phyloP scores from a whole-genome alignment of 495 filamentous ascomycete species.

The Penicillium desertorum region DNA sequence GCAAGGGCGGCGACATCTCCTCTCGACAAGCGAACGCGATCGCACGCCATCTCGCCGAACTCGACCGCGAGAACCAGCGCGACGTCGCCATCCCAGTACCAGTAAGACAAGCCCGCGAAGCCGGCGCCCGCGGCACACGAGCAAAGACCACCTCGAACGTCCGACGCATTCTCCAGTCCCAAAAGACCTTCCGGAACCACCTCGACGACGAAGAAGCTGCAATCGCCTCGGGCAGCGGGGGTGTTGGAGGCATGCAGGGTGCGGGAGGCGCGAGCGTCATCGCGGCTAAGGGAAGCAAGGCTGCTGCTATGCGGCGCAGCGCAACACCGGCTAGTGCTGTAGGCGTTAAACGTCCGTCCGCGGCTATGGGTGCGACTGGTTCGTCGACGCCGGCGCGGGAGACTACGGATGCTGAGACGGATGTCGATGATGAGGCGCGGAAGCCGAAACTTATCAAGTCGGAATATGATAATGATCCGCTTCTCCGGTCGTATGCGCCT shows the following conservation, averaged over 20 bases:
- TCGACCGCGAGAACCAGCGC: slow-evolving; percentile 76
- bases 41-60: slow-evolving; percentile 69
- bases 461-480: slow-evolving; percentile 56
- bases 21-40: slow-evolving; percentile 75
- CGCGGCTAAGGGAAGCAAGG: slow-evolving; percentile 29
- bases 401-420: slow-evolving; percentile 19
- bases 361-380: slow-evolving; percentile 12
- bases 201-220: slow-evolving; percentile 85
- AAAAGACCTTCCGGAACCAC: slow-evolving; percentile 91
- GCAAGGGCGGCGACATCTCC: slow-evolving; percentile 58
- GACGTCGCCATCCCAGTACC: slow-evolving; percentile 71
- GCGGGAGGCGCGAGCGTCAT: slow-evolving; percentile 34
- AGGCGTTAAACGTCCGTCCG: slow-evolving; percentile 22
- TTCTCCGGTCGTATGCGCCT: slow-evolving; percentile 63
- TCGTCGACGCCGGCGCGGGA: slow-evolving; percentile 17
- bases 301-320: slow-evolving; percentile 29
- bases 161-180: slow-evolving; percentile 84
- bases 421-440: slow-evolving; percentile 24
- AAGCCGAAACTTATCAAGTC: slow-evolving; percentile 40
- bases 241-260: slow-evolving; percentile 4
- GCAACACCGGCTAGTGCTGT: slow-evolving; percentile 33
- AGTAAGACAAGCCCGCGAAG: slow-evolving; percentile 47
- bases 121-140: slow-evolving; percentile 47
- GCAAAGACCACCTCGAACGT: slow-evolving; percentile 73
- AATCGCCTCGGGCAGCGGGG: slow-evolving; percentile 28